These are phyloP conservation scores for Aspergillus aculeatus DNA, from an alignment of 2,329 filamentous ascomycete genomes.

Conservation along the genomic window DNA sequence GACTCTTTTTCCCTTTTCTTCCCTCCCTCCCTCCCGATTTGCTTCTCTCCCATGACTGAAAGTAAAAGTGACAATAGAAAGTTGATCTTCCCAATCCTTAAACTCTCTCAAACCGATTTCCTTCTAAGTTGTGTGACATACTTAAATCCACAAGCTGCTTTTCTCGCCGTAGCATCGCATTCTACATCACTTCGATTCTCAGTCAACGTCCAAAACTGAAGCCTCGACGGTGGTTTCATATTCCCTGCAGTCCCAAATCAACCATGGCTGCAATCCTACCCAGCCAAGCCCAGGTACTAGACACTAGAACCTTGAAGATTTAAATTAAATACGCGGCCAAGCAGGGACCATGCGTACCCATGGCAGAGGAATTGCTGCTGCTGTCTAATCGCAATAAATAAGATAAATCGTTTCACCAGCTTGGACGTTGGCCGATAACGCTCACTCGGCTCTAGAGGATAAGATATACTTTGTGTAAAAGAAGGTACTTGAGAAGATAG, in stretches of 20 bases:
- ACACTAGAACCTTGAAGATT: not conserved
- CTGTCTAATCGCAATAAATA: not conserved
- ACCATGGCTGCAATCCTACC: not conserved
- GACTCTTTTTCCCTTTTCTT: not conserved
- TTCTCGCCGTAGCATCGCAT: too few species aligned
- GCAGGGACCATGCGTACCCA: not conserved
- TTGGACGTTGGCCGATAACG: not conserved
- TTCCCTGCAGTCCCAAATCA: not conserved
- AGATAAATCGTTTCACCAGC: not conserved
- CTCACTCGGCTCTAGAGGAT: not conserved
- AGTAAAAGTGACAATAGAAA: too few species aligned
- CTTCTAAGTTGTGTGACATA: too few species aligned
- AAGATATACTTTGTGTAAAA: conserved; percentile 5
- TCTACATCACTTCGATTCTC: not conserved
- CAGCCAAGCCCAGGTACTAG: not conserved
- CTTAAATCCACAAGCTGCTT: too few species aligned
- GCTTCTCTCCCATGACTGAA: too few species aligned
- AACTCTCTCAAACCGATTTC: too few species aligned
- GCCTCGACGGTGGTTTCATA: not conserved
- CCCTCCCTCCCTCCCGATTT: too few species aligned
- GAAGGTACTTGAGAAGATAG: conserved; percentile 8
- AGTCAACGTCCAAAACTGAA: not conserved
- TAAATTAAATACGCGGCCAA: not conserved
- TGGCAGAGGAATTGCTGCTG: not conserved
- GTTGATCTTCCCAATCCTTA: too few species aligned